A percentile compares a stretch with the other conserved stretches of the same genome.
phyloP scores from a whole-genome alignment of 106 monocot species.

The Narthecium ossifragum region DNA sequence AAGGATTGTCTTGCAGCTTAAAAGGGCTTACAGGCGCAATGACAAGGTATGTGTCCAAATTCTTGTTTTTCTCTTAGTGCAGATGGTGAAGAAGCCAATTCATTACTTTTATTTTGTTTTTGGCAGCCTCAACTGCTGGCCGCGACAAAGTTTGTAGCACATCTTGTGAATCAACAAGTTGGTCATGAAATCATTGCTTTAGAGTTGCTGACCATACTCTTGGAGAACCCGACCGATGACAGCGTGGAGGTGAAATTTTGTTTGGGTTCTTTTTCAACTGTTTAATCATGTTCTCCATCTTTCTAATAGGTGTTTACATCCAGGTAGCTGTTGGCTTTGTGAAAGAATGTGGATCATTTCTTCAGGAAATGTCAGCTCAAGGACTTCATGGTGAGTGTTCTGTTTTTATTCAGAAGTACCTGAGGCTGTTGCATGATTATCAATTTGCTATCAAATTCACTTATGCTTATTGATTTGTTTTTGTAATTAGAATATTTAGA shows the following conservation, averaged over 20 bases:
- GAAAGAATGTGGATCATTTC: conserved; percentile 90
- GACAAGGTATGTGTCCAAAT: conserved; percentile 45
- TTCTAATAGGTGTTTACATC: neutral
- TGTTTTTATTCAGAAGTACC: neutral
- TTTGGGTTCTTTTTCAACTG: neutral
- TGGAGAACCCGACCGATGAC: conserved; percentile 92
- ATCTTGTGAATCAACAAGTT: conserved; percentile 93
- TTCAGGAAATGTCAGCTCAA: conserved; percentile 78
- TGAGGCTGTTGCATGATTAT: too few relatives aligned
- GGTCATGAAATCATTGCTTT: conserved; percentile 87
- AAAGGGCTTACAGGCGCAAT: conserved; percentile 85
- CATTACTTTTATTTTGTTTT: neutral
- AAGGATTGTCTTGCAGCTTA: conserved; percentile 81
- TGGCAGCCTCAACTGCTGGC: conserved; percentile 82
- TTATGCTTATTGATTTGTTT: too few relatives aligned
- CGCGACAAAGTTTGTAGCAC: conserved; percentile 91
- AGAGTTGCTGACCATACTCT: conserved; percentile 76
- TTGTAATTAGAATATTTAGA: too few relatives aligned
- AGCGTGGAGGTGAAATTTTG: conserved; percentile 70
- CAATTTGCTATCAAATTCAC: too few relatives aligned
- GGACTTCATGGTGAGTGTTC: conserved; percentile 75
- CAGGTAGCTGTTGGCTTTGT: conserved; percentile 98
- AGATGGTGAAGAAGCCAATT: neutral
- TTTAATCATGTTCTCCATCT: neutral
- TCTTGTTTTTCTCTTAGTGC: neutral